Base-by-base conservation (phyloP, 768 basidiomycete species). In the Cubamyces sp. region DNA sequence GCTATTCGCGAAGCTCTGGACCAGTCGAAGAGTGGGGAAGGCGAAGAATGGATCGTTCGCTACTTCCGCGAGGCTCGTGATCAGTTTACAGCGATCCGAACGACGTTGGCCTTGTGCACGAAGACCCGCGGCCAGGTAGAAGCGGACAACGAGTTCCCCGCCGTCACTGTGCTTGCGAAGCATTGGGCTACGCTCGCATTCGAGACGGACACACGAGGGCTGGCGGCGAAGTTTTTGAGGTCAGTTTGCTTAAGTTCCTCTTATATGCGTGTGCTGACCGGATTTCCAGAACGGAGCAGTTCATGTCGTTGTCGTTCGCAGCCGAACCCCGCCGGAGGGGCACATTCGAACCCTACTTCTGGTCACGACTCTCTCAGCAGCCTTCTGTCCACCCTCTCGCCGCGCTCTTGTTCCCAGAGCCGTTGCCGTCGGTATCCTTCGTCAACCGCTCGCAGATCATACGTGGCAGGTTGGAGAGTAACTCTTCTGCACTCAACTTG, bases 331-430 rank as follows among this genome's bases (percentile, higher is more conserved):
- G 87, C 21, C 79, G 86, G n/a, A 86, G 82, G 70, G 88, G 89
- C 8, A 74, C 88, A 1, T 92, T 90, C 58, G 90, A 91, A 64
- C 89, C 90, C 0, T 84, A 87, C 66, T 91, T 87, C 74, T 93
- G 90, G 90, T 76, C 79, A 5, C 80, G 82, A 46, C 72, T 77
- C 41, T 57, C 69, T 18, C 69, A 78, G 0, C 73, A 75, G 21
- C 66, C 72, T 11, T 75, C 78, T 2, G 78, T 78, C 47, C 77
- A 84, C 37, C 81, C 82, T 1, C 76, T 87, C 45, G 76, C 83
- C 37, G 90, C 92, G 1, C 79, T 94, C 18, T 76, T 92, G 15
- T 93, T 94, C 73, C 84, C 88, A 0, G 91, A 94, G 60, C 82
- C 88, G 0, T 73, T 93, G 1, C 91, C 91, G 1, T 78, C 83